phyloP scores from a whole-genome alignment of 306 rosid species.

The Vicia villosa region DNA sequence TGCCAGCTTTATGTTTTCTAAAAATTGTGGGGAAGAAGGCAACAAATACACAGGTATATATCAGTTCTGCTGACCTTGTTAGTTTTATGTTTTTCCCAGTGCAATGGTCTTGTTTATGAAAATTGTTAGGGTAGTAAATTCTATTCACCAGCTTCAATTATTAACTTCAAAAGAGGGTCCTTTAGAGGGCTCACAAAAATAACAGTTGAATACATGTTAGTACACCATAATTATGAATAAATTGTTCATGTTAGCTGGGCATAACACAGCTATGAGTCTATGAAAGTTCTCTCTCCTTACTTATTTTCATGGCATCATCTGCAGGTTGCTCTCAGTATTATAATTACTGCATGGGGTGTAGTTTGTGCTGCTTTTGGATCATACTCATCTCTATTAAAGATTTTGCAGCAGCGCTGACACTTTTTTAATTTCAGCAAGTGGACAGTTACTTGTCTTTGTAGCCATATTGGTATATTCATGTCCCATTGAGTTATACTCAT shows the following conservation, averaged over 20 bases:
- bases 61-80: background rate
- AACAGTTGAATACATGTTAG: too few relatives aligned
- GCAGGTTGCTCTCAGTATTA: constrained; percentile 52
- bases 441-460: background rate
- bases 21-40: constrained; percentile 68
- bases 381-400: constrained; percentile 55
- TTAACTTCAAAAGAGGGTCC: constrained; percentile 2
- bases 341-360: constrained; percentile 52
- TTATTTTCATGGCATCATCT: background rate
- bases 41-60: constrained; percentile 56
- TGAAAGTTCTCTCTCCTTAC: background rate
- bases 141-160: background rate
- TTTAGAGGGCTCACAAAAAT: background rate
- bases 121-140: background rate
- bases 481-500: background rate
- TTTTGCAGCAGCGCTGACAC: constrained; percentile 39
- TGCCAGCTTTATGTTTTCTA: constrained; percentile 72
- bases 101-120: constrained; percentile 1
- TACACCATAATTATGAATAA: background rate
- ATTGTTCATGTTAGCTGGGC: constrained; percentile 15
- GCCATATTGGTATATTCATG: constrained; percentile 4
- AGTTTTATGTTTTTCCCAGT: background rate
- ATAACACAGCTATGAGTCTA: background rate
- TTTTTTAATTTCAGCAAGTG: background rate
- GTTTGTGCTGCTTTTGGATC: constrained; percentile 57